Evolutionary conservation across 176 grass and related monocot species (phyloP), one percentile per base, ranked within the genome.

Genomic region (Oryza meyeriana): DNA sequence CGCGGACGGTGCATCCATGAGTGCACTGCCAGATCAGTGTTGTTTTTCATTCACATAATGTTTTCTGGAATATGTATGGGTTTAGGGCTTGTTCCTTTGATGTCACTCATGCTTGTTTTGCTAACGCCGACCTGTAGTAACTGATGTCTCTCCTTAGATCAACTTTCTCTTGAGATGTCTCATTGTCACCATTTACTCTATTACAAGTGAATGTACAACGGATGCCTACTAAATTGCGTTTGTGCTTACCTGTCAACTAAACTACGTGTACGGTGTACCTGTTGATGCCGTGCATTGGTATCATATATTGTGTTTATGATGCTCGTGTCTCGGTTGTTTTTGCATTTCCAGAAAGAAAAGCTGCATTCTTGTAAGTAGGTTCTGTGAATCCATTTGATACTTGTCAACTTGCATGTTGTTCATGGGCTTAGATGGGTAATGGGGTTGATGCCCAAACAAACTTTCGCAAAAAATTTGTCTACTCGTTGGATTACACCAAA

Each of bases 81-180:
- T 73, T 66, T 83, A 69, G 41, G n/a, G n/a, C n/a, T n/a, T n/a
- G n/a, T 73, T 11, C 47, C 28, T 65, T 83, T 29, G 48, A n/a
- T 76, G 65, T 59, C 24, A 62, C 42, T 52, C n/a, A 36, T 5
- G 27, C 31, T 10, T 52, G 12, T 36, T 26, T 26, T 25, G n/a
- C n/a, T n/a, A n/a, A n/a, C n/a, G n/a, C n/a, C n/a, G n/a, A n/a
- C n/a, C n/a, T n/a, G n/a, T n/a, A n/a, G n/a, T n/a, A n/a, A n/a
- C 29, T 65, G 5, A 18, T 18, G 63, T 31, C 12, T n/a, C n/a
- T n/a, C n/a, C 14, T 61, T 25, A 3, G 16, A 12, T 31, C 35
- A 64, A 31, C 35, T 30, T 30, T 17, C 4, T 30, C 20, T 40
- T 28, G n/a, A 14, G 33, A 63, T 22, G 8, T 10, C n/a, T 10